Percentiles rank a stretch among this genome's conserved stretches.
These are phyloP conservation scores for Astrephomene gubernaculifera DNA, from an alignment of 139 green algal species.

Conservation along the genomic window DNA sequence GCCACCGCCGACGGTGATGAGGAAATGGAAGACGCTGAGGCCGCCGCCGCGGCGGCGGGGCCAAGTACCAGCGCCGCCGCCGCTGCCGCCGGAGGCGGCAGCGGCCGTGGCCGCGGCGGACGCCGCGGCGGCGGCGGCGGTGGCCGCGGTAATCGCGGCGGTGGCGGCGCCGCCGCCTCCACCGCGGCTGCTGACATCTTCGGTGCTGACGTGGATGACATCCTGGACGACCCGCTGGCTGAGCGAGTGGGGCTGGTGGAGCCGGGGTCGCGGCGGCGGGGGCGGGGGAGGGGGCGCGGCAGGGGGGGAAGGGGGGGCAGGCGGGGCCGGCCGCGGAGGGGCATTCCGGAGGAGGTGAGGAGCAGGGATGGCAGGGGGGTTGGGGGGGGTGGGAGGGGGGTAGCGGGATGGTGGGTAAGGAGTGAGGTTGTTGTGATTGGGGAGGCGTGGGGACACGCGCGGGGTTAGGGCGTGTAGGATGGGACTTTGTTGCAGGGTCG, in stretches of 20 bases:
- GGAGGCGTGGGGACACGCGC: too few relatives aligned
- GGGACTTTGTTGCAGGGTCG: too few relatives aligned
- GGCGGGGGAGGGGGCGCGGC: background rate
- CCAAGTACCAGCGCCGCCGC: background rate
- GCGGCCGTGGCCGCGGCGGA: background rate
- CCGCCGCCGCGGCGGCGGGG: background rate
- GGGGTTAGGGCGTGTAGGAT: too few relatives aligned
- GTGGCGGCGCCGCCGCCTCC: background rate
- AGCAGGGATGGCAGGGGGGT: background rate
- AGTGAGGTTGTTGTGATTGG: too few relatives aligned
- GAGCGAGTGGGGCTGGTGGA: constrained; percentile 62
- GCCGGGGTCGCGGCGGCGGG: constrained; percentile 23
- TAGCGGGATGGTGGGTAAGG: background rate
- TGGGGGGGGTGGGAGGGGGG: background rate
- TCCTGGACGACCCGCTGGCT: constrained; percentile 68
- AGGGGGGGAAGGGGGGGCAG: background rate
- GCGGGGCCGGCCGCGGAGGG: background rate
- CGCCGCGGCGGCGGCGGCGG: background rate
- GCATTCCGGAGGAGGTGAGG: constrained; percentile 31
- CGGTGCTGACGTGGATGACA: constrained; percentile 65
- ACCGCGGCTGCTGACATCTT: constrained; percentile 37
- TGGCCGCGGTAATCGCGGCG: background rate
- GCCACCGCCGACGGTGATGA: background rate
- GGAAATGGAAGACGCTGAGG: background rate
- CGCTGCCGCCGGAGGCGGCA: background rate